phyloP scores from a whole-genome alignment of 768 basidiomycete species.

The Cyathus striatus region DNA sequence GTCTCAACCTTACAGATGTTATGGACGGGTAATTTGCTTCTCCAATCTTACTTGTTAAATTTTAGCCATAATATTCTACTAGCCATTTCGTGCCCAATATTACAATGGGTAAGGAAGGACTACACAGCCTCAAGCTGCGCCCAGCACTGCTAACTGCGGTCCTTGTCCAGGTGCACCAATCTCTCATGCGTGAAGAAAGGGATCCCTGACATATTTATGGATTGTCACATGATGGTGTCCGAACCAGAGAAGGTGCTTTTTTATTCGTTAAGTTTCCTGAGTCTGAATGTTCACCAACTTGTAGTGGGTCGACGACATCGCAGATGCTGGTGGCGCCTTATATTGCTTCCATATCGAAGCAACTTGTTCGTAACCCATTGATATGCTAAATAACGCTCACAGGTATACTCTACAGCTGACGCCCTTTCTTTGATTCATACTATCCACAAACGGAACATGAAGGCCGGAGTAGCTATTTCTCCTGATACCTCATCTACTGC shows the following conservation, averaged over 20 bases:
- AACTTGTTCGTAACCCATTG: constrained; percentile 49
- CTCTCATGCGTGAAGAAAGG: constrained; percentile 80
- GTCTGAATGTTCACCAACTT: not conserved
- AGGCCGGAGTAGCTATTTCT: constrained; percentile 93
- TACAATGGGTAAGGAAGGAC: constrained; percentile 74
- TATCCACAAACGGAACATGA: constrained; percentile 85
- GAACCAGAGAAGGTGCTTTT: constrained; percentile 76
- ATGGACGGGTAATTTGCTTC: constrained; percentile 82
- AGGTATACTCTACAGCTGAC: constrained; percentile 37
- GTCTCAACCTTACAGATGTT: constrained; percentile 55
- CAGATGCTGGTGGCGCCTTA: constrained; percentile 88
- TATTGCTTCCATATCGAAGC: constrained; percentile 99
- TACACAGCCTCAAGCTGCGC: not conserved
- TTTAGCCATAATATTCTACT: constrained; percentile 9
- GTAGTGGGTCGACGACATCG: constrained; percentile 96
- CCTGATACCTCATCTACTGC: constrained; percentile 88
- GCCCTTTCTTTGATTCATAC: constrained; percentile 71
- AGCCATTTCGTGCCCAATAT: constrained; percentile 99
- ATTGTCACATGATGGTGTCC: constrained; percentile 99
- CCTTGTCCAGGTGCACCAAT: constrained; percentile 79
- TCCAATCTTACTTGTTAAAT: constrained; percentile 2
- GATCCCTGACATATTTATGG: constrained; percentile 97
- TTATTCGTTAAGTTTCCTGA: not conserved
- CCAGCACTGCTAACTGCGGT: not conserved
- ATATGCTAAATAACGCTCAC: not conserved